Evolutionary conservation across 495 filamentous ascomycete species (phyloP).

Genomic region (Staphylotrichum tortipilum): DNA sequence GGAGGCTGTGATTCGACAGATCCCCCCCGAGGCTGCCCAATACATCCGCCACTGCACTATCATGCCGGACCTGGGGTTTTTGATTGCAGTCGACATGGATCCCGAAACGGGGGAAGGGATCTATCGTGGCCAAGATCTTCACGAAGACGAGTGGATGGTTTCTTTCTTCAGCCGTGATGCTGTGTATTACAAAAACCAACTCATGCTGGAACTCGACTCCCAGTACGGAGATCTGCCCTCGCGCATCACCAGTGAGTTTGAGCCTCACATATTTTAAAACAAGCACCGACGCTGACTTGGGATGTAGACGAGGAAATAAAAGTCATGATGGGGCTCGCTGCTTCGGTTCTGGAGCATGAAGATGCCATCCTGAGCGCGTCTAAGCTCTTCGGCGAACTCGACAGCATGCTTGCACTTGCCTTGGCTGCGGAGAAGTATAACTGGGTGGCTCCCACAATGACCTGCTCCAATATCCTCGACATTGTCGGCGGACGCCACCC

Average conservation of each 20-base stretch:
- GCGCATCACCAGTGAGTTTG: constrained; percentile 61
- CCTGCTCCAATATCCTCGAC: constrained; percentile 58
- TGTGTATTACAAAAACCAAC: constrained; percentile 79
- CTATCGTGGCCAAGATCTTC: constrained; percentile 53
- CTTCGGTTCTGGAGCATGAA: constrained; percentile 63
- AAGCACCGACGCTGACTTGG: background rate
- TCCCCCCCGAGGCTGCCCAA: constrained; percentile 50
- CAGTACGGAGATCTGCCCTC: constrained; percentile 79
- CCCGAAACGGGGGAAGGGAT: constrained; percentile 49
- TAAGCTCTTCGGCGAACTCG: constrained; percentile 76
- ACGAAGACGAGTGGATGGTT: constrained; percentile 59
- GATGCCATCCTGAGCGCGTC: constrained; percentile 57
- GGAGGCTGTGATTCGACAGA: constrained; percentile 47
- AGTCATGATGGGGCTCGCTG: constrained; percentile 70
- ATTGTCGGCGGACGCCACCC: constrained; percentile 83
- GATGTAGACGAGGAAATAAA: constrained; percentile 78
- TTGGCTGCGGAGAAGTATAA: constrained; percentile 69
- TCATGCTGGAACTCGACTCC: constrained; percentile 77
- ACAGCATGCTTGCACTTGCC: constrained; percentile 77
- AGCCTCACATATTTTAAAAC: background rate
- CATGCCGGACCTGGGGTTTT: constrained; percentile 85
- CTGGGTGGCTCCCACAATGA: constrained; percentile 62
- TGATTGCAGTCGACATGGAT: constrained; percentile 66
- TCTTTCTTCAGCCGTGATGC: constrained; percentile 65
- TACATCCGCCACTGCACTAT: constrained; percentile 63